Percentiles rank a stretch among this genome's conserved stretches.
Evolutionary conservation across 2,329 filamentous ascomycete genomes (phyloP).

Genomic region (Ceratocystis huliohia): DNA sequence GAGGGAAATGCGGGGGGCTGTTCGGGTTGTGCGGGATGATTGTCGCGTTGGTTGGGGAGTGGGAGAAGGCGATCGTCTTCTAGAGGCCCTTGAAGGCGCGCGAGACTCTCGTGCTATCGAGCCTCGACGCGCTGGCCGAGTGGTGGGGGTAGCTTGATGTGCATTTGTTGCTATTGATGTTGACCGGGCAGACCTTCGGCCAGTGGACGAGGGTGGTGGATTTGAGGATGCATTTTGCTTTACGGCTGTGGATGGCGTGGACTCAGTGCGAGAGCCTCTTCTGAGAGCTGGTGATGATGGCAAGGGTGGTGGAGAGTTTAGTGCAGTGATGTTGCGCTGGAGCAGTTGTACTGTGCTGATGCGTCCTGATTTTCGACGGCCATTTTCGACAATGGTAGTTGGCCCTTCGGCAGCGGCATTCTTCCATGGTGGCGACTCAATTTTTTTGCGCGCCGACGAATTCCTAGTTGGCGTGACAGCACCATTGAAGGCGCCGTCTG

Average conservation of each 20-base stretch:
- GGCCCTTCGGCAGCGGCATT: constrained; percentile 72
- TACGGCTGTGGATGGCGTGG: neutral
- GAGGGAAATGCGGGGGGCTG: constrained; percentile 21
- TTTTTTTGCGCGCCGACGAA: constrained; percentile 34
- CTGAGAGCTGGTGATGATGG: neutral
- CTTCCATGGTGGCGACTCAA: constrained; percentile 84
- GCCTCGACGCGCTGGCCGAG: constrained; percentile 10
- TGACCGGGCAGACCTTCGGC: constrained; percentile 4
- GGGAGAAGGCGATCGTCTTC: constrained; percentile 26
- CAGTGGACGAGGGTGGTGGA: neutral
- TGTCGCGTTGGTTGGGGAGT: constrained; percentile 29
- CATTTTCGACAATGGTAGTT: constrained; percentile 67
- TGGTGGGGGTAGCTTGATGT: neutral
- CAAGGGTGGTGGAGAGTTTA: neutral
- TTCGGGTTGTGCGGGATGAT: constrained; percentile 29
- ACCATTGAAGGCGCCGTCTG: neutral
- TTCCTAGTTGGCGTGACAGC: constrained; percentile 29
- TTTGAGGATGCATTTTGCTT: neutral
- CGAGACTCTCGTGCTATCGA: constrained; percentile 7
- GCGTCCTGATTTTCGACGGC: constrained; percentile 53
- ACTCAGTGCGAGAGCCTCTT: constrained; percentile 3
- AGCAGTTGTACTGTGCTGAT: constrained; percentile 38
- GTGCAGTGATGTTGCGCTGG: neutral
- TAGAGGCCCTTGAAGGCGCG: constrained; percentile 13
- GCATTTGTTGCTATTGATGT: neutral